A percentile compares a stretch with the other conserved stretches of the same genome.
Evolutionary conservation across 371 early-diverging fungal genomes (phyloP).

Genomic region (Rhizopus stolonifer): DNA sequence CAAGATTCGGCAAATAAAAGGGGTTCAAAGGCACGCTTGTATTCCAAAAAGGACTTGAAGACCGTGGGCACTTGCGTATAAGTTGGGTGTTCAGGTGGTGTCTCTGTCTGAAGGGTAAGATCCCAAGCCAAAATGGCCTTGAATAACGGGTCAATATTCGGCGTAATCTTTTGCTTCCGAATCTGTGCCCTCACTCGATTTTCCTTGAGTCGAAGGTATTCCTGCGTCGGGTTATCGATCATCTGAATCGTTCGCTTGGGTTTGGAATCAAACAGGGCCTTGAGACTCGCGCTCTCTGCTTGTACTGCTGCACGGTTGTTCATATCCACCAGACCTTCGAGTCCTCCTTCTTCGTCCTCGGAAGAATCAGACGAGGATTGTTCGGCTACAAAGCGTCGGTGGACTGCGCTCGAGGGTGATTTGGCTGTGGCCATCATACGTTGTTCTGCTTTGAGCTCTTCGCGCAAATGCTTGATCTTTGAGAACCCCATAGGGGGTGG

Average conservation of each 20-base stretch:
- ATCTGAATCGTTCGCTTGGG: conserved; percentile 37
- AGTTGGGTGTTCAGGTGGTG: conserved; percentile 37
- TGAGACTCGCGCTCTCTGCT: conserved; percentile 37
- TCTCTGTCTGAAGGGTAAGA: conserved; percentile 40
- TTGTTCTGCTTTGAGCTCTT: conserved; percentile 36
- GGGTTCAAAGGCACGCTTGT: conserved; percentile 75
- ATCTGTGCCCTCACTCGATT: conserved; percentile 26
- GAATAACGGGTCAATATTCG: conserved; percentile 47
- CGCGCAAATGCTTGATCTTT: conserved; percentile 31
- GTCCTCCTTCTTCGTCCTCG: conserved; percentile 26
- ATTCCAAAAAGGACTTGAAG: conserved; percentile 63
- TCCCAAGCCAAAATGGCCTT: conserved; percentile 59
- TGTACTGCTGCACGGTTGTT: conserved; percentile 12
- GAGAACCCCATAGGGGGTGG: conserved; percentile 49
- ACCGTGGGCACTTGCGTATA: conserved; percentile 53
- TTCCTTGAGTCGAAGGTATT: conserved; percentile 13
- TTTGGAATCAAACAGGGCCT: conserved; percentile 32
- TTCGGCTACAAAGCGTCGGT: conserved; percentile 15
- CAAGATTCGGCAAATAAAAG: conserved; percentile 83
- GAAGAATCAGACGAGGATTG: conserved; percentile 28
- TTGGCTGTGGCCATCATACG: conserved; percentile 33
- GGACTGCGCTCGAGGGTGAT: conserved; percentile 37
- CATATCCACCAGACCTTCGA: conserved; percentile 27
- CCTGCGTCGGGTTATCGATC: conserved; percentile 29
- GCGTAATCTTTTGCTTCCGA: conserved; percentile 45